Evolutionary conservation across 305 asterid genomes (phyloP), one percentile per base, ranked within the genome.

Genomic region (Plantago lanceolata): DNA sequence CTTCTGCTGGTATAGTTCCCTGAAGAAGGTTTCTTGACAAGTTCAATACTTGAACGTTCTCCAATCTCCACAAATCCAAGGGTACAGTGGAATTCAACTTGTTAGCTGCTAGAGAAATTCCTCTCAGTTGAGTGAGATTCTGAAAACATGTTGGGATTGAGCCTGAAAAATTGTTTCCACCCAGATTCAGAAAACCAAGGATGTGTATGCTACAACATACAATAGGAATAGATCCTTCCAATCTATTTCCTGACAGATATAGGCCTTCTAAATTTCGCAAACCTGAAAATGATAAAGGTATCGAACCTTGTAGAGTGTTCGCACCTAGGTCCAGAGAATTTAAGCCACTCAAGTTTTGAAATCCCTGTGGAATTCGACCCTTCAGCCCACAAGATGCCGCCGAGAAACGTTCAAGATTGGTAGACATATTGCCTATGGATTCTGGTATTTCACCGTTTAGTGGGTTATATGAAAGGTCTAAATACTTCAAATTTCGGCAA

Each of bases 321-420:
- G 2, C 4, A 29, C 37, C 61, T 17, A 76, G 64, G 13, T 54
- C 64, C 70, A 79, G 69, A 53, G 0, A 65, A 48, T 24, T 6
- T 26, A 75, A 15, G 66, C 69, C 57, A 60, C 79, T 73, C 67
- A 79, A 79, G 70, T 79, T 79, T 57, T 81, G 81, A 3, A 73
- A 8, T 50, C 59, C 73, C 6, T 15, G 44, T 37, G 79, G 76
- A 53, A 79, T 72, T 21, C 45, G 37, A 55, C 77, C 76, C 60
- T 63, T 71, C 14, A 75, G 61, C 64, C 48, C 60, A 64, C 80
- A 75, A 11, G 71, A 67, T 28, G 2, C 14, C 0, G 76, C 76
- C 5, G 51, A 35, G 56, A 75, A 63, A 28, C 58, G 60, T 21
- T 52, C 64, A 65, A 75, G 74, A 67, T 55, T 71, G 61, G 53